Evolutionary conservation across 495 filamentous ascomycete genomes (phyloP).

Genomic region (Rusavskia elegans): DNA sequence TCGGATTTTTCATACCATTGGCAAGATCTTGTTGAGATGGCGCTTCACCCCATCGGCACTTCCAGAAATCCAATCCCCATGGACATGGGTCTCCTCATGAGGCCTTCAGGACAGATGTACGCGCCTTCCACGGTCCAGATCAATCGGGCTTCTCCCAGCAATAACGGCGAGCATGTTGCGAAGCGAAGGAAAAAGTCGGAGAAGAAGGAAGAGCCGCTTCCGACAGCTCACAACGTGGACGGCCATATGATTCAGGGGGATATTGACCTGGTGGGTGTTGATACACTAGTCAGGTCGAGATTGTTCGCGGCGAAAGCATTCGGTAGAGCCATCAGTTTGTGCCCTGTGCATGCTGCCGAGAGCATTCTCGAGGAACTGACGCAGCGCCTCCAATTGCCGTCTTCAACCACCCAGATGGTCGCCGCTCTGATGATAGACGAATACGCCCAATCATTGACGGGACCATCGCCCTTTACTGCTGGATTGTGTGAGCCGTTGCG

Average conservation of each 20-base stretch:
- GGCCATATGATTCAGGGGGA: slow-evolving; percentile 96
- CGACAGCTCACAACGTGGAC: slow-evolving; percentile 79
- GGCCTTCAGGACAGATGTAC: slow-evolving; percentile 81
- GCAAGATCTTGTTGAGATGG: slow-evolving; percentile 59
- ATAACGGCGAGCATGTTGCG: slow-evolving; percentile 28
- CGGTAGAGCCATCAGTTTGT: slow-evolving; percentile 52
- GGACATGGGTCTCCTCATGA: slow-evolving; percentile 75
- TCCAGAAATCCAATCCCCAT: slow-evolving; percentile 78
- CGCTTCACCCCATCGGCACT: slow-evolving; percentile 80
- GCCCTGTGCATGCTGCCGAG: slow-evolving; percentile 29
- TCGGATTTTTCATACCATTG: slow-evolving; percentile 55
- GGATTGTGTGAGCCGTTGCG: slow-evolving; percentile 39
- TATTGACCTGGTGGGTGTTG: slow-evolving; percentile 79
- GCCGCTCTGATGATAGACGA: slow-evolving; percentile 79
- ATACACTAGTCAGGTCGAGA: slow-evolving; percentile 75
- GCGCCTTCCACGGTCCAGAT: slow-evolving; percentile 31
- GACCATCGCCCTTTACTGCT: slow-evolving; percentile 3
- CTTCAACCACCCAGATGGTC: slow-evolving; percentile 71
- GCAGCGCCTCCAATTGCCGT: slow-evolving; percentile 40
- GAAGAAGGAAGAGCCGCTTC: slow-evolving; percentile 49
- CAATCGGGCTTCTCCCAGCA: slow-evolving; percentile 46
- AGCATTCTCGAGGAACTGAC: slow-evolving; percentile 22
- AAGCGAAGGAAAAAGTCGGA: slow-evolving; percentile 74
- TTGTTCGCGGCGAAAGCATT: slow-evolving; percentile 73
- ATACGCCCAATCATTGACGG: slow-evolving; percentile 36